phyloP scores from a whole-genome alignment of 352 stramenopile species.

The Detonula confervacea region DNA sequence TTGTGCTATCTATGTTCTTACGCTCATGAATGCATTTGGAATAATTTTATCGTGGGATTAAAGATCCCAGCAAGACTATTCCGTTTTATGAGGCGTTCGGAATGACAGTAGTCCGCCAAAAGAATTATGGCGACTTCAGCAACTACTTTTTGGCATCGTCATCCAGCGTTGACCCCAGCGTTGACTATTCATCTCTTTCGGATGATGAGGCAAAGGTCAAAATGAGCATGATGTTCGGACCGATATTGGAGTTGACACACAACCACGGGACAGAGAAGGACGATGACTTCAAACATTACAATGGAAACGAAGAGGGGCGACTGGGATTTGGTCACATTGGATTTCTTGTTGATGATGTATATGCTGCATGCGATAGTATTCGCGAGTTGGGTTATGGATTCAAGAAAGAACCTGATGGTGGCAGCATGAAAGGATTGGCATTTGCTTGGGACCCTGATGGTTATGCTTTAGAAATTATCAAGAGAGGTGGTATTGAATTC shows the following conservation, averaged over 20 bases:
- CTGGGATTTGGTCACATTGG: constrained; percentile 89
- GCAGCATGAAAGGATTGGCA: constrained; percentile 88
- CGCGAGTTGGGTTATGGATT: constrained; percentile 88
- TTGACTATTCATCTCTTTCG: constrained; percentile 49
- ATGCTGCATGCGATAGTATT: constrained; percentile 87
- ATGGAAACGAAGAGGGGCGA: constrained; percentile 88
- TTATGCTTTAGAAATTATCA: constrained; percentile 87
- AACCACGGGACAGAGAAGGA: constrained; percentile 91
- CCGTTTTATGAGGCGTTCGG: constrained; percentile 89
- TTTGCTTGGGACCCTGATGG: constrained; percentile 88
- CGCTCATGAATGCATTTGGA: too few relatives aligned
- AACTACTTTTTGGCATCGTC: constrained; percentile 90
- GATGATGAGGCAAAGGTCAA: constrained; percentile 52
- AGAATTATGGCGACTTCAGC: constrained; percentile 89
- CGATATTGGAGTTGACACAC: constrained; percentile 89
- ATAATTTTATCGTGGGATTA: too few relatives aligned
- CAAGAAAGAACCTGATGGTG: constrained; percentile 86
- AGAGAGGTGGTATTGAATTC: constrained; percentile 75
- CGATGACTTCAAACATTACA: constrained; percentile 86
- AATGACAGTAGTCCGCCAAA: constrained; percentile 87
- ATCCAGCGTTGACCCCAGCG: constrained; percentile 54
- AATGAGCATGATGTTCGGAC: constrained; percentile 65
- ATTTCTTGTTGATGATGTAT: constrained; percentile 88
- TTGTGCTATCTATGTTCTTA: too few relatives aligned
- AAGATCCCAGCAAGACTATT: constrained; percentile 87